These are phyloP conservation scores for Sinapis alba DNA, from an alignment of 441 rosid genomes.

Conservation along the genomic window DNA sequence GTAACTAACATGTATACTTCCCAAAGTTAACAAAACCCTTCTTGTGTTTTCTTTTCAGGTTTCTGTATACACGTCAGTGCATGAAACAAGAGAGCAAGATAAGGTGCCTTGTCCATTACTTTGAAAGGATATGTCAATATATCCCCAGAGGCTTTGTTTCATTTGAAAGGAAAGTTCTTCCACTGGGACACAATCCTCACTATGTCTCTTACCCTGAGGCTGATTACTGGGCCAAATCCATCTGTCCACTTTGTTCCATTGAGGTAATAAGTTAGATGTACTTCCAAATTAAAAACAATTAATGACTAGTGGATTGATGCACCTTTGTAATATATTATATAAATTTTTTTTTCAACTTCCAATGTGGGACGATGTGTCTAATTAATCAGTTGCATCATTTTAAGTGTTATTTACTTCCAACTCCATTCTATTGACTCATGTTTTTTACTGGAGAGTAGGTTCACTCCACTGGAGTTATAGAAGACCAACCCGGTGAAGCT, in stretches of 20 bases:
- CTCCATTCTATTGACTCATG: neutral
- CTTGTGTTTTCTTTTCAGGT: constrained; percentile 46
- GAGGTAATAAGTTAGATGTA: constrained; percentile 50
- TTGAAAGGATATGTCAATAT: constrained; percentile 60
- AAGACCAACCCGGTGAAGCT: constrained; percentile 65
- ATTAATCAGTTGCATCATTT: no score
- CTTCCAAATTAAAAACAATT: no score
- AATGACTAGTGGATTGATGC: no score
- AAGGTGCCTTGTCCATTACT: constrained; percentile 74
- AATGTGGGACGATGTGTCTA: no score
- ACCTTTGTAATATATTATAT: no score
- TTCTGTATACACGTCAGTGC: constrained; percentile 49
- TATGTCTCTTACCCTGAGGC: constrained; percentile 51
- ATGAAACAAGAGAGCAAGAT: constrained; percentile 66
- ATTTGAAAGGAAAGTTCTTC: constrained; percentile 80
- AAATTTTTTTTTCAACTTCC: no score
- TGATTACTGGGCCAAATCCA: constrained; percentile 69
- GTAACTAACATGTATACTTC: constrained; percentile 12
- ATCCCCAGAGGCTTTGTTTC: constrained; percentile 75
- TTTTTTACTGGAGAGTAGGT: constrained; percentile 48
- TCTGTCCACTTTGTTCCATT: constrained; percentile 59
- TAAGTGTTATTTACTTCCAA: neutral
- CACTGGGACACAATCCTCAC: constrained; percentile 37
- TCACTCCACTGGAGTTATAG: constrained; percentile 64
- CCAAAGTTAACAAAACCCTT: constrained; percentile 19